phyloP scores from a whole-genome alignment of 106 monocot species.

The Platanthera guangdongensis region DNA sequence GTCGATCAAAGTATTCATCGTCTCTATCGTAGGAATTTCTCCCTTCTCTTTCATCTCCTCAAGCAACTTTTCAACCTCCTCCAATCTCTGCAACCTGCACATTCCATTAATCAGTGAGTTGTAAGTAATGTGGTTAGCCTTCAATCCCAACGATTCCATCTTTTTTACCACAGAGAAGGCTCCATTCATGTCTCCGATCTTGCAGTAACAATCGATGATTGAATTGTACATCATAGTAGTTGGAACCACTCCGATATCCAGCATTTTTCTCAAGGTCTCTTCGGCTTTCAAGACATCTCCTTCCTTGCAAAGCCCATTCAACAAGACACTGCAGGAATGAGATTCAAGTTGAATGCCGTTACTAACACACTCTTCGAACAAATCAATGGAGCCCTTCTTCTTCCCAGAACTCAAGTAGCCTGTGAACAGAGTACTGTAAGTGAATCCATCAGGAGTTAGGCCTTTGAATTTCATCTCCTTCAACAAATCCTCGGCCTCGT shows the following conservation, averaged over 20 bases:
- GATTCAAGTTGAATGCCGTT: conserved; percentile 26
- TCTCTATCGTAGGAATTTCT: conserved; percentile 29
- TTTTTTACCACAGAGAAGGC: conserved; percentile 23
- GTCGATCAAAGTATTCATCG: conserved; percentile 60
- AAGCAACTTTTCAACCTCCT: conserved; percentile 36
- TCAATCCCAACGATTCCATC: conserved; percentile 46
- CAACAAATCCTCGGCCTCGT: conserved; percentile 26
- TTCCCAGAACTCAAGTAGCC: conserved; percentile 24
- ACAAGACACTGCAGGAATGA: conserved; percentile 40
- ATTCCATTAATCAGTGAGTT: conserved; percentile 69
- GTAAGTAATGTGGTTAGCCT: conserved; percentile 42
- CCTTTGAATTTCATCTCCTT: conserved; percentile 34
- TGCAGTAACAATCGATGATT: conserved; percentile 55
- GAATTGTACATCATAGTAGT: conserved; percentile 59
- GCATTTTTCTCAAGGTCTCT: conserved; percentile 27
- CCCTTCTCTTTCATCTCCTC: conserved; percentile 38
- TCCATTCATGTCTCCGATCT: conserved; percentile 25
- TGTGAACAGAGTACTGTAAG: conserved; percentile 26
- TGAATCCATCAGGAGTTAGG: conserved; percentile 31
- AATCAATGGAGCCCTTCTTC: conserved; percentile 11
- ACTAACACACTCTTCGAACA: conserved; percentile 38
- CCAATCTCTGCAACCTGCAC: conserved; percentile 46
- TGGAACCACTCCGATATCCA: conserved; percentile 38
- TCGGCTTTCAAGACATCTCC: conserved; percentile 53
- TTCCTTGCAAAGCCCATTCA: conserved; percentile 66